phyloP scores from a whole-genome alignment of 208 protist species.

The Phytomonas serpens region DNA sequence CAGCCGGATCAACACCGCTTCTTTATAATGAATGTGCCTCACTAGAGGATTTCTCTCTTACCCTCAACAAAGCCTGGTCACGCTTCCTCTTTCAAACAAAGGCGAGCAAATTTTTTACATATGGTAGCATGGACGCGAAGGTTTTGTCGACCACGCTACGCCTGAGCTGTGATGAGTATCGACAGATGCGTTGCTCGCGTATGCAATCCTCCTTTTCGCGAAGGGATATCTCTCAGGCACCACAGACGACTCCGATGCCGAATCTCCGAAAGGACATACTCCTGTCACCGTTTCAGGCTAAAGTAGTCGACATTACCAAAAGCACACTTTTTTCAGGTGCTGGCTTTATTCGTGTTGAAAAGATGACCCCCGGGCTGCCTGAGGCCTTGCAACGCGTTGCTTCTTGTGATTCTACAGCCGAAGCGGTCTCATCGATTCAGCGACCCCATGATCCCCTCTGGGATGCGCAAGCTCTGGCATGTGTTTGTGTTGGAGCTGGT shows the following conservation, averaged over 20 bases:
- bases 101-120: slow-evolving; percentile 38
- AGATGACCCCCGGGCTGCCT: slow-evolving; percentile 22
- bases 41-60: slow-evolving; percentile 27
- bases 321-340: slow-evolving; percentile 52
- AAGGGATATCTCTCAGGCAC: background rate
- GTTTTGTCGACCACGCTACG: slow-evolving; percentile 41
- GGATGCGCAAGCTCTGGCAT: slow-evolving; percentile 76
- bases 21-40: slow-evolving; percentile 17
- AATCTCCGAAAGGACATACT: slow-evolving; percentile 6
- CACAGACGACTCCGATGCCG: background rate
- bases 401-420: slow-evolving; percentile 26
- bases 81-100: background rate
- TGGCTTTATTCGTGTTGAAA: slow-evolving; percentile 33
- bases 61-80: background rate
- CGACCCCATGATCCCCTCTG: slow-evolving; percentile 62
- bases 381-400: slow-evolving; percentile 34
- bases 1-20: background rate
- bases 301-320: slow-evolving; percentile 42
- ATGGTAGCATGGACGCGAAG: slow-evolving; percentile 38
- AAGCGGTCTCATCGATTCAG: slow-evolving; percentile 14
- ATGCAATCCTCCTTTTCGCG: background rate
- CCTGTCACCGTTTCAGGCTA: slow-evolving; percentile 36
- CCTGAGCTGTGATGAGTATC: slow-evolving; percentile 12
- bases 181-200: background rate
- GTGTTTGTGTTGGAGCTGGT: slow-evolving; percentile 35